phyloP scores from a whole-genome alignment of 306 rosid species.

The Senna tora region DNA sequence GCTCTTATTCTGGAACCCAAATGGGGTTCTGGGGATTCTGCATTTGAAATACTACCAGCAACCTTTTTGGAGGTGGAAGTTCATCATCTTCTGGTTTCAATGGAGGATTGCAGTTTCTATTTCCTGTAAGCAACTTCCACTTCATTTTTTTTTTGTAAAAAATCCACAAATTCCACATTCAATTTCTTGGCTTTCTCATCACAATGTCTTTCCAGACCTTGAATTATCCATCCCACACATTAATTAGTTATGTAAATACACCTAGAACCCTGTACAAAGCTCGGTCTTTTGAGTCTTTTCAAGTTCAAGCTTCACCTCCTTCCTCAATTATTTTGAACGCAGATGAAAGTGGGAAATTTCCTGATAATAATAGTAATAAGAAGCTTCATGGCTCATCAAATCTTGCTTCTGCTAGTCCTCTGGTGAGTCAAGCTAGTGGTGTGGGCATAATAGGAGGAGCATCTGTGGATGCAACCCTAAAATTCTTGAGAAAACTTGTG shows the following conservation, averaged over 20 bases:
- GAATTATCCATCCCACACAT: conserved; percentile 48
- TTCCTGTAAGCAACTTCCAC: neutral
- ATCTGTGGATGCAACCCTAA: conserved; percentile 63
- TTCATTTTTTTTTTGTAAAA: neutral
- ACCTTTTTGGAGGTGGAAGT: conserved; percentile 26
- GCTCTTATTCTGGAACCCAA: conserved; percentile 30
- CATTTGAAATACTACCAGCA: conserved; percentile 1
- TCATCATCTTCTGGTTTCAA: neutral
- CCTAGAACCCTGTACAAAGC: conserved; percentile 45
- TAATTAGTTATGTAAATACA: conserved; percentile 42
- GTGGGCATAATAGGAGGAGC: conserved; percentile 81
- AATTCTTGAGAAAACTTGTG: conserved; percentile 62
- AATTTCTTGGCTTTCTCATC: conserved; percentile 24
- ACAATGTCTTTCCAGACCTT: conserved; percentile 47
- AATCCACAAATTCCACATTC: neutral
- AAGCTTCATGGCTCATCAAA: conserved; percentile 48
- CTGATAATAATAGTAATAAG: conserved; percentile 39
- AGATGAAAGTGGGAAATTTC: conserved; percentile 57
- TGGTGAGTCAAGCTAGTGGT: conserved; percentile 43
- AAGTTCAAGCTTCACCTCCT: conserved; percentile 59
- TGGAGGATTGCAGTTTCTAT: conserved; percentile 7
- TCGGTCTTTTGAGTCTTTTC: conserved; percentile 51
- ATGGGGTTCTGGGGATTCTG: conserved; percentile 37
- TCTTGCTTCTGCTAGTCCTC: conserved; percentile 41
- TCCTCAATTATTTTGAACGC: conserved; percentile 50